Percentiles rank a stretch among this genome's conserved stretches.
These are phyloP conservation scores for Quercus suber DNA, from an alignment of 306 rosid species.

Conservation along the genomic window DNA sequence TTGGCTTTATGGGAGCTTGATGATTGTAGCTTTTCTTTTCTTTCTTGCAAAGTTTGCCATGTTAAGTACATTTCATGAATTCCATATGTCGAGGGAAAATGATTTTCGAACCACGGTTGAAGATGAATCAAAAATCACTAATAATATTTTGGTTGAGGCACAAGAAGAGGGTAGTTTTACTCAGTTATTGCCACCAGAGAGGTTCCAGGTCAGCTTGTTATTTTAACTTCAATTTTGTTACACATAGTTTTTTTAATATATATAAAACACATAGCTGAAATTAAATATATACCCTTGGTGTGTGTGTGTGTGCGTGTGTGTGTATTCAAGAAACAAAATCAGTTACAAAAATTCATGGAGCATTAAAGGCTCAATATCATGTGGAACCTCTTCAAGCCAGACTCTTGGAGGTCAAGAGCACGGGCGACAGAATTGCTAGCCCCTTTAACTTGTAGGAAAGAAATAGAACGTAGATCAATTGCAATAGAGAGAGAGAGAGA, in stretches of 20 bases:
- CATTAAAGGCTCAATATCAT: no score
- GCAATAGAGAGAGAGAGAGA: no score
- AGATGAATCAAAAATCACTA: not conserved
- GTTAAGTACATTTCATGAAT: constrained; percentile 32
- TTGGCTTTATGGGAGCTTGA: constrained; percentile 20
- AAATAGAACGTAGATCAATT: no score
- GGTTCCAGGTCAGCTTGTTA: constrained; percentile 26
- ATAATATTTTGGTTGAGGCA: not conserved
- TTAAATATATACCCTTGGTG: no score
- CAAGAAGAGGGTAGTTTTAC: not conserved
- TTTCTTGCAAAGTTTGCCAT: constrained; percentile 37
- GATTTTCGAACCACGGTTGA: constrained; percentile 1
- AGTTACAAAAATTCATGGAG: no score
- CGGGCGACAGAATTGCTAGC: no score
- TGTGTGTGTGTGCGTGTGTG: no score
- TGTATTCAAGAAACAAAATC: no score
- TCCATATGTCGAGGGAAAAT: not conserved
- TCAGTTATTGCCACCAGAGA: constrained; percentile 1
- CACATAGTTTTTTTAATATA: not conserved
- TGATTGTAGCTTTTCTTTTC: constrained; percentile 38
- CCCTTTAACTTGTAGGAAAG: no score
- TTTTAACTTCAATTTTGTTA: not conserved
- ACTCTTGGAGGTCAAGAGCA: no score
- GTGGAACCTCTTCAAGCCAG: no score
- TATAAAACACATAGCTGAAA: no score